Evolutionary conservation across 371 early-diverging fungal genomes (phyloP).

Genomic region (Syncephalastrum contaminatum): DNA sequence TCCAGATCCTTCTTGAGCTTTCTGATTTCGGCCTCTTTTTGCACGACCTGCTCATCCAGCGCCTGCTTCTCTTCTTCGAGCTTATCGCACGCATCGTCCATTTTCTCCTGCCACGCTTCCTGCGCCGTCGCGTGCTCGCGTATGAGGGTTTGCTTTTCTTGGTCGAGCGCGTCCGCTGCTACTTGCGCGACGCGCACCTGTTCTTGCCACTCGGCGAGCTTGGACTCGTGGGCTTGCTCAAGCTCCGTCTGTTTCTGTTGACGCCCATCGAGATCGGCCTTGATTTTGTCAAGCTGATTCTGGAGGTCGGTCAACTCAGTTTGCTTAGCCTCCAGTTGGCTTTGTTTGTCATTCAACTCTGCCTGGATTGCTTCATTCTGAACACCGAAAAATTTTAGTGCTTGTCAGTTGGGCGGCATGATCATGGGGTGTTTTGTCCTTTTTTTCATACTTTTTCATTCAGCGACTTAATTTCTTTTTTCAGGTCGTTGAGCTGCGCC

Average conservation of each 20-base stretch:
- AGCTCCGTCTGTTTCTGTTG: neutral
- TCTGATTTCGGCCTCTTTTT: constrained; percentile 18
- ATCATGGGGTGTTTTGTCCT: too few species aligned
- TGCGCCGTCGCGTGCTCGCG: constrained; percentile 5
- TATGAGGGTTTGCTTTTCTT: constrained; percentile 3
- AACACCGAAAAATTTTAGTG: neutral
- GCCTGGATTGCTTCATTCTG: constrained; percentile 6
- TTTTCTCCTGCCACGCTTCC: constrained; percentile 9
- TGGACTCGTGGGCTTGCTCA: constrained; percentile 4
- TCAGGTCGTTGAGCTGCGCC: too few species aligned
- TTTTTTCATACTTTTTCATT: too few species aligned
- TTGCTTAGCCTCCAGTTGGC: constrained; percentile 5
- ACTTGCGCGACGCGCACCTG: neutral
- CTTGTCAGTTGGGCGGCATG: neutral
- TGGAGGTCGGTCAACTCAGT: constrained; percentile 5
- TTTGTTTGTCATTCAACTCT: constrained; percentile 8
- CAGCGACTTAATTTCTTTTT: too few species aligned
- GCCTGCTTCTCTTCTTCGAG: constrained; percentile 16
- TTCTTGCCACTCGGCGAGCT: constrained; percentile 3
- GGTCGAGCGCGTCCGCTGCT: constrained; percentile 2
- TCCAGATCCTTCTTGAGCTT: constrained; percentile 21
- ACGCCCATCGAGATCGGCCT: neutral
- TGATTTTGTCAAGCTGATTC: constrained; percentile 2
- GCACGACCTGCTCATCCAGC: constrained; percentile 10
- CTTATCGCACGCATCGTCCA: constrained; percentile 22